Evolutionary conservation across 164 flowering plant species (phyloP).

Genomic region (Platanus orientalis): DNA sequence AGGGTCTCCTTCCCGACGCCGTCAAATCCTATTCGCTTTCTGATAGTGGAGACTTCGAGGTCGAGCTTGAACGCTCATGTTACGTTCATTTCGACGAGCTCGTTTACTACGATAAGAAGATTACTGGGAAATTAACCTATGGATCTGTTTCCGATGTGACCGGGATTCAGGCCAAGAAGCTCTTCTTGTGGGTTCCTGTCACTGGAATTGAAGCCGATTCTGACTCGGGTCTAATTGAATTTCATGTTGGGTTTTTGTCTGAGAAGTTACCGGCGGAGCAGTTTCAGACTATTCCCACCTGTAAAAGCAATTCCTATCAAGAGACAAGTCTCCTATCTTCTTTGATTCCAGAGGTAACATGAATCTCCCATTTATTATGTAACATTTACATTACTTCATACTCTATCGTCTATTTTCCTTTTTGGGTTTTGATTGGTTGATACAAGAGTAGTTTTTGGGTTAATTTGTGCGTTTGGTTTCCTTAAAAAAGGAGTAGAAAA

Average conservation of each 20-base stretch:
- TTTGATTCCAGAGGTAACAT: no score
- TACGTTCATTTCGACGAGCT: slow-evolving; percentile 50
- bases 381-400: no score
- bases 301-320: slow-evolving; percentile 33
- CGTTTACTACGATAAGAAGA: slow-evolving; percentile 46
- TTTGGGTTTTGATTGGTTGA: no score
- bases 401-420: no score
- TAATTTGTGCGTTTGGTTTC: no score
- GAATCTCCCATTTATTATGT: no score
- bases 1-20: no score
- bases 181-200: slow-evolving; percentile 58
- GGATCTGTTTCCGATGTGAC: slow-evolving; percentile 44
- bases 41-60: slow-evolving; percentile 36
- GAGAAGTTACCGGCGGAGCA: slow-evolving; percentile 41
- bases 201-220: slow-evolving; percentile 41
- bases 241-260: slow-evolving; percentile 58
- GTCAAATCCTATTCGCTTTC: slow-evolving; percentile 42
- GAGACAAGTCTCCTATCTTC: background rate
- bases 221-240: slow-evolving; percentile 30
- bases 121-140: slow-evolving; percentile 47
- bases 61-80: slow-evolving; percentile 37
- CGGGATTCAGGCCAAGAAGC: slow-evolving; percentile 71
- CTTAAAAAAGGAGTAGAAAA: no score
- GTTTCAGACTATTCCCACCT: slow-evolving; percentile 45
- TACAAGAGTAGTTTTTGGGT: no score